phyloP scores from a whole-genome alignment of 2,329 filamentous ascomycete genomes.

The Colletotrichum sp. region DNA sequence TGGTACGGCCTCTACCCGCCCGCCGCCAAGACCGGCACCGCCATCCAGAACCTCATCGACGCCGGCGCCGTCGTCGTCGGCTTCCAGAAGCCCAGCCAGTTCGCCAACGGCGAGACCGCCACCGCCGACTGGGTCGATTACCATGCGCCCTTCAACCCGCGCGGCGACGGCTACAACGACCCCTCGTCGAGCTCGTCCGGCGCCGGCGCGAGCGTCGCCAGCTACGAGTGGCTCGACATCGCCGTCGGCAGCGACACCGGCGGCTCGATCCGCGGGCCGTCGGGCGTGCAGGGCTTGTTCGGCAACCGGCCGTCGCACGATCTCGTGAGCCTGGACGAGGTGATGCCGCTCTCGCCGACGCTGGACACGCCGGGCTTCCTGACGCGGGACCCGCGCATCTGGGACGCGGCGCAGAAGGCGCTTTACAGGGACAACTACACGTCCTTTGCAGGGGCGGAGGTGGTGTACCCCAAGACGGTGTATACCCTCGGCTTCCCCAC shows the following conservation, averaged over 20 bases:
- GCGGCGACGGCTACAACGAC: slow-evolving; percentile 52
- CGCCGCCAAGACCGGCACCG: slow-evolving; percentile 48
- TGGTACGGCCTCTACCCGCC: slow-evolving; percentile 59
- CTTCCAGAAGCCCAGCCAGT: slow-evolving; percentile 50
- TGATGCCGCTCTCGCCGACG: slow-evolving; percentile 43
- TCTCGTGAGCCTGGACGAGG: slow-evolving; percentile 42
- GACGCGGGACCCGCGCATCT: slow-evolving; percentile 36
- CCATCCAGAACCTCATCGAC: slow-evolving; percentile 62
- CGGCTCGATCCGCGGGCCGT: slow-evolving; percentile 50
- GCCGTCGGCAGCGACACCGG: slow-evolving; percentile 50
- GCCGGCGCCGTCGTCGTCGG: slow-evolving; percentile 57
- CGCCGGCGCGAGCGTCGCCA: slow-evolving; percentile 35
- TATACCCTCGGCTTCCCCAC: slow-evolving; percentile 32
- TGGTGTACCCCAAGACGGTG: slow-evolving; percentile 28
- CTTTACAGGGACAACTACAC: slow-evolving; percentile 39
- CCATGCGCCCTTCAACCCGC: slow-evolving; percentile 45
- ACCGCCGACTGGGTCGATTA: slow-evolving; percentile 50
- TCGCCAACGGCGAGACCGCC: slow-evolving; percentile 43
- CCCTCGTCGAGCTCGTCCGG: slow-evolving; percentile 46
- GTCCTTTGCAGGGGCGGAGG: slow-evolving; percentile 15
- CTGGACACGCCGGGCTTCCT: slow-evolving; percentile 52
- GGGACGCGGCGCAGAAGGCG: slow-evolving; percentile 35
- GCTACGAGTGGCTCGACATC: slow-evolving; percentile 50
- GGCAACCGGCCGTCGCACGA: slow-evolving; percentile 49
- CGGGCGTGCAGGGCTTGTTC: slow-evolving; percentile 45